Conservation (phyloP, 2,329 filamentous ascomycete genomes). For the Penicillium hordei region DNA sequence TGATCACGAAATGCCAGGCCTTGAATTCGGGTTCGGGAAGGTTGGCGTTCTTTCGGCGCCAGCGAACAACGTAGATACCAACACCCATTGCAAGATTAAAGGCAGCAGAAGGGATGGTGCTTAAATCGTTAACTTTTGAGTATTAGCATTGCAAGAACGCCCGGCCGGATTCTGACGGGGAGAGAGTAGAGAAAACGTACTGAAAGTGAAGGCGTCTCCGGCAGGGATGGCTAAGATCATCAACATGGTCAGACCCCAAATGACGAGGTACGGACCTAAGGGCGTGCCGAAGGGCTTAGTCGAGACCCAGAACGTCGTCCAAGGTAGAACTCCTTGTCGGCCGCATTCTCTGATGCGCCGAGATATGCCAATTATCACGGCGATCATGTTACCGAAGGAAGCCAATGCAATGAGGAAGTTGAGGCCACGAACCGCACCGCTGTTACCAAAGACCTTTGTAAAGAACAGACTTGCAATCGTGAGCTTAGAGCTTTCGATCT, state of each 20-base stretch:
- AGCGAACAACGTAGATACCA: slow-evolving; percentile 60
- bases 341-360: slow-evolving; percentile 61
- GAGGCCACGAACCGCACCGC: slow-evolving; percentile 51
- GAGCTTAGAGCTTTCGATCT: slow-evolving; percentile 52
- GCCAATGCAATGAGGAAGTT: slow-evolving; percentile 60
- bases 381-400: slow-evolving; percentile 59
- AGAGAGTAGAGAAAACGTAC: slow-evolving; percentile 28
- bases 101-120: slow-evolving; percentile 57
- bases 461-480: slow-evolving; percentile 61
- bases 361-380: slow-evolving; percentile 55
- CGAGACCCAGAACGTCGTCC: slow-evolving; percentile 59
- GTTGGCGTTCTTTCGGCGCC: slow-evolving; percentile 52
- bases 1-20: slow-evolving; percentile 58
- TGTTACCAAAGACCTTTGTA: slow-evolving; percentile 54
- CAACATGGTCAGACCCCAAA: slow-evolving; percentile 57
- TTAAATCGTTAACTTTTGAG: slow-evolving; percentile 55
- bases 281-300: slow-evolving; percentile 64
- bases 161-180: neutral
- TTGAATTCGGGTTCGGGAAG: slow-evolving; percentile 54
- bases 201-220: slow-evolving; percentile 64
- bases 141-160: neutral
- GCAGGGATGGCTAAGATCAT: slow-evolving; percentile 62
- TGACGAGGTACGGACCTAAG: slow-evolving; percentile 57
- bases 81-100: slow-evolving; percentile 59
- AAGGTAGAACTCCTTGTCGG: slow-evolving; percentile 60